Base-by-base conservation (phyloP, 2,329 filamentous ascomycete genomes). In the Aspergillus neoniger region DNA sequence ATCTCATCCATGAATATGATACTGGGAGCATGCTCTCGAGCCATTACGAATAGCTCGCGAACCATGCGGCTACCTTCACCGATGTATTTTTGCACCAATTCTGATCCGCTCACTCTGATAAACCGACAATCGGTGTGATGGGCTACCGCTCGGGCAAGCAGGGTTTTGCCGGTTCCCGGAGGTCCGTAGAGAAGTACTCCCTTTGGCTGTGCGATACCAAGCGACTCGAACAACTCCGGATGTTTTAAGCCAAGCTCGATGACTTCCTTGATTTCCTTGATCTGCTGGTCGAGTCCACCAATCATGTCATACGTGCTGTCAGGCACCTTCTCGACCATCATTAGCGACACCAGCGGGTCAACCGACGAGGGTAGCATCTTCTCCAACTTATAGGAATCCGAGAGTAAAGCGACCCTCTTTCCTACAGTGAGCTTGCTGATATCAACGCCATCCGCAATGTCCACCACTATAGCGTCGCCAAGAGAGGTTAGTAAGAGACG, bases 1-100 rank as follows among this genome's bases (percentile, higher is more conserved):
- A 99, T 98, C 80, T 99, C 95, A 78, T 99, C 95, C 95, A 99
- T 99, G 84, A 99, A 99, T 79, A 99, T 99, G 80, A 99, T 99
- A 68, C 91, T 96, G 21, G 95, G 95, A 1, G 95, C 95, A 72
- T 99, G 95, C 77, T 99, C 95, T 79, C 95, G 87, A 28, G 95
- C 95, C 95, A 99, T 99, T 76, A 99, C 91, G 84, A 99, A 99
- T 55, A 99, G 85, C 80, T 99, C 95, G 74, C 95, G 91, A 65
- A 99, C 95, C 95, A 99, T 99, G 70, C 95, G 89, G 70, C 91
- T 95, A 74, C 95, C 95, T 77, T 99, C 95, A 74, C 95, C 95
- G 72, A 99, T 99, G 80, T 99, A 99, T 82, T 99, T 99, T 76
- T 99, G 95, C 68, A 99, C 95, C 74, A 99, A 80, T 78, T 99